Evolutionary conservation across 768 basidiomycete genomes (phyloP), one percentile per base, ranked within the genome.

Genomic region (Trametes villosa): DNA sequence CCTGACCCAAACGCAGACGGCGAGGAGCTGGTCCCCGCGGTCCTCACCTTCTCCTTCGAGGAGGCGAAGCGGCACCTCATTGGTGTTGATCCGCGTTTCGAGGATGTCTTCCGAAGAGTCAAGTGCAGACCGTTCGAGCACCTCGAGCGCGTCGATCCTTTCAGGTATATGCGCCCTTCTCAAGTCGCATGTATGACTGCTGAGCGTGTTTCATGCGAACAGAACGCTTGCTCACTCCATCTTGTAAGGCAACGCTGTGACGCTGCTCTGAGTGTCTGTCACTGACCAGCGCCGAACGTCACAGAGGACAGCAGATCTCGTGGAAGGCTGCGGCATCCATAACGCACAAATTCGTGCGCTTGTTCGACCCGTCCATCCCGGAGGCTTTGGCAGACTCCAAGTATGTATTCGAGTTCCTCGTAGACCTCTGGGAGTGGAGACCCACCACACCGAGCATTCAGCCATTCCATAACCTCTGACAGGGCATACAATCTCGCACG

Each of bases 291-390:
- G n/a, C 9, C 30, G 29, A 31, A 30, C 20, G 18, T 44, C 18
- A 20, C 58, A 89, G 88, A 38, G 87, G 83, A 5, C 89, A 91
- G 71, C 91, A 94, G 70, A 91, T 94, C 24, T 92, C 91, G 1
- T 93, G 90, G 91, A 73, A 88, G 44, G 95, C 94, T 12, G 95
- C 94, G 0, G 81, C 90, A 22, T 86, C 91, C 20, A 93, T 96
- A 60, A 86, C 79, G 36, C 89, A 93, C 74, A 85, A 81, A 59
- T 96, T 96, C 73, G 77, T 86, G 50, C 82, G 90, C 26, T 74
- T 96, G 18, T 96, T 85, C 71, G 85, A 93, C 65, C 84, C 85
- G 18, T 78, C 83, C 9, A 75, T 94, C 3, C 89, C 92, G 0
- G 92, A 92, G 72, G 86, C 85, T 58, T 76, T 78, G 38, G 74